Conservation (phyloP, 441 rosid species). For the Euphorbia celastroides region DNA sequence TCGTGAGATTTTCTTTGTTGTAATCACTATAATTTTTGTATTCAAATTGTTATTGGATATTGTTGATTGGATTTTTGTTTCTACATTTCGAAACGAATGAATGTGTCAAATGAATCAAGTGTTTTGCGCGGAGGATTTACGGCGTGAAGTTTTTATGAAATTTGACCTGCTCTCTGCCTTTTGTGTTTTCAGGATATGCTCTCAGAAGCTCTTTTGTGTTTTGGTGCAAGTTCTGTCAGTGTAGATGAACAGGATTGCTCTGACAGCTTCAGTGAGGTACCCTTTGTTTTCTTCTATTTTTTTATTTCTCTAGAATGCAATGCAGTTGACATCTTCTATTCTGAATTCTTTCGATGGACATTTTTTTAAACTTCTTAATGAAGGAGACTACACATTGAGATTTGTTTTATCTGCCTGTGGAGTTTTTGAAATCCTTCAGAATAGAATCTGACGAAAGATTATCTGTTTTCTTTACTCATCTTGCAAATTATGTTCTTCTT, state of each 20-base stretch:
- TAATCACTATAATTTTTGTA: neutral
- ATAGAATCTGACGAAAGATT: constrained; percentile 30
- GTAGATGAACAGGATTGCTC: constrained; percentile 43
- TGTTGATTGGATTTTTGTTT: too few species aligned
- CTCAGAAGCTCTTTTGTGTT: constrained; percentile 74
- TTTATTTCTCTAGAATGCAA: neutral
- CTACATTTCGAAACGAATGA: too few species aligned
- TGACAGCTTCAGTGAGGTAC: constrained; percentile 51
- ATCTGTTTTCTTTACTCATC: constrained; percentile 14
- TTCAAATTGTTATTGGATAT: too few species aligned
- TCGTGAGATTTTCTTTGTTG: neutral
- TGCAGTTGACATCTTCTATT: neutral
- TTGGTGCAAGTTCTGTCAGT: constrained; percentile 73
- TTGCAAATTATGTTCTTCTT: constrained; percentile 12
- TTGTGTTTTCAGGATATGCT: constrained; percentile 48
- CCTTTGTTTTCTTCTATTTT: neutral
- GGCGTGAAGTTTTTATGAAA: neutral
- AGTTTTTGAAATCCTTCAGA: neutral
- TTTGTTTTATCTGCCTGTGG: neutral
- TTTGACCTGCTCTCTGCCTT: constrained; percentile 4
- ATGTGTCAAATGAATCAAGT: neutral
- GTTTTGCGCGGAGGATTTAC: neutral
- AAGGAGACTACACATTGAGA: neutral
- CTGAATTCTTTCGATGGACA: neutral
- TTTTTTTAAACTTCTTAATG: neutral